These are phyloP conservation scores for Ogataea trehaloabstinens DNA, from an alignment of 805 yeast genomes.

Conservation along the genomic window DNA sequence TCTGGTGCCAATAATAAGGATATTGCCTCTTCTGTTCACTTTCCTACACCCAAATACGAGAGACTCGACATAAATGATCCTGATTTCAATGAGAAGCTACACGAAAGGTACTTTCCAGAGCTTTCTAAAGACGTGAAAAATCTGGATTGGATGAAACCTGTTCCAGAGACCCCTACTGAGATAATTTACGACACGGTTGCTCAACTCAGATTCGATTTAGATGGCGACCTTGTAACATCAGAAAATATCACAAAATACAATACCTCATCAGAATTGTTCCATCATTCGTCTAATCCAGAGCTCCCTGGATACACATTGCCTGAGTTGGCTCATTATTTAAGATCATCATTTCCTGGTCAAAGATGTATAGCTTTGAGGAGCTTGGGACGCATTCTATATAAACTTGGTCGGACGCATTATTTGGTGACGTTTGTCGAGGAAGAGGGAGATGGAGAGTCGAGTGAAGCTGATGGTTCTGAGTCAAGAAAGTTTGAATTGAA, in stretches of 20 bases:
- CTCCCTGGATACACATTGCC: slow-evolving; percentile 89
- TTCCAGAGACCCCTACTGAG: slow-evolving; percentile 40
- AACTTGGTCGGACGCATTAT: slow-evolving; percentile 63
- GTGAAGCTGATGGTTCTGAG: slow-evolving; percentile 25
- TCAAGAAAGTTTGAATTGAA: slow-evolving; percentile 46
- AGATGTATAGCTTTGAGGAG: slow-evolving; percentile 84
- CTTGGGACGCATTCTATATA: slow-evolving; percentile 81
- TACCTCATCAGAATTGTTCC: slow-evolving; percentile 68
- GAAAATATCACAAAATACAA: slow-evolving; percentile 20
- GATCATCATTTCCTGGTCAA: slow-evolving; percentile 82
- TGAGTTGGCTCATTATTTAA: slow-evolving; percentile 74
- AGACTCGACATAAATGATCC: slow-evolving; percentile 67
- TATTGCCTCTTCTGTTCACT: slow-evolving; percentile 49
- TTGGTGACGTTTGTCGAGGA: slow-evolving; percentile 33
- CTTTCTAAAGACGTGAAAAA: slow-evolving; percentile 79
- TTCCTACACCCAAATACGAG: slow-evolving; percentile 51
- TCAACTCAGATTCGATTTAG: slow-evolving; percentile 83
- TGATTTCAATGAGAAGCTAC: slow-evolving; percentile 71
- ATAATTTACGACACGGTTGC: slow-evolving; percentile 53
- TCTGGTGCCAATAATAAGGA: slow-evolving; percentile 35
- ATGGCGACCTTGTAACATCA: slow-evolving; percentile 65
- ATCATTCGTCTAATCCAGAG: slow-evolving; percentile 85
- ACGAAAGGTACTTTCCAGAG: slow-evolving; percentile 85
- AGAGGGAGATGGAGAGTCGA: slow-evolving; percentile 29
- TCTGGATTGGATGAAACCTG: slow-evolving; percentile 88